Base-by-base conservation (phyloP, 371 early-diverging fungal species). In the Batrachochytrium dendrobatidis region DNA sequence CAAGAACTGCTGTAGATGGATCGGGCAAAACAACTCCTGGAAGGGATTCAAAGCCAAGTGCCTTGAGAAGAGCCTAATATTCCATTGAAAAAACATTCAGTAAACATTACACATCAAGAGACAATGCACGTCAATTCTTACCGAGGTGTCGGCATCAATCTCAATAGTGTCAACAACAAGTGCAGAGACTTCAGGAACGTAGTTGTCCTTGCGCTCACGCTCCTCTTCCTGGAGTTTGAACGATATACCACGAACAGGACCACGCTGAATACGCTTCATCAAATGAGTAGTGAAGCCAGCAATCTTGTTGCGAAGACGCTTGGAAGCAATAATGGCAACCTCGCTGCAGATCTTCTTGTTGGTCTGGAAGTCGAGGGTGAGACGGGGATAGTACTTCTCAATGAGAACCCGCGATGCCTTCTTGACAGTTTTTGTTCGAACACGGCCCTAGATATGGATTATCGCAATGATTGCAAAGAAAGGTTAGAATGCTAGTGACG, bases 281-380 rank as follows among this genome's bases (percentile, higher is more conserved):
- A 99, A 86, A 79, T 97, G 98, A 67, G 99, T 99, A 78, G 99
- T 95, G 91, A 97, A 99, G 69, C 99, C 99, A 69, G 99, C 99
- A 72, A 99, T 95, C 89, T 98, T 95, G 90, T 99, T 99, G 80
- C 98, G 91, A 71, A 99, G 90, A 72, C 98, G 93, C 92, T 99
- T 99, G 74, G 97, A 90, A 67, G 95, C 83, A 69, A 99, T 95
- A 75, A 95, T 88, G 67, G 99, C 95, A 59, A 98, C 97, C 78
- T 97, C 98, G 78, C 90, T 89, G 74, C 88, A 86, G 75, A 99
- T 94, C 80, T 88, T 88, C 91, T 99, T 97, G 94, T 99, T 99
- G 85, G 95, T 92, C 81, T 99, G 98, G 91, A 99, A 99, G 77
- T 99, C 99, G 65, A 93, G 84, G 66, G 95, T 97, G 65, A 99